Evolutionary conservation across 2,329 filamentous ascomycete genomes (phyloP), one percentile per base, ranked within the genome.

Genomic region (Immersiporthe knoxdaviesiana): DNA sequence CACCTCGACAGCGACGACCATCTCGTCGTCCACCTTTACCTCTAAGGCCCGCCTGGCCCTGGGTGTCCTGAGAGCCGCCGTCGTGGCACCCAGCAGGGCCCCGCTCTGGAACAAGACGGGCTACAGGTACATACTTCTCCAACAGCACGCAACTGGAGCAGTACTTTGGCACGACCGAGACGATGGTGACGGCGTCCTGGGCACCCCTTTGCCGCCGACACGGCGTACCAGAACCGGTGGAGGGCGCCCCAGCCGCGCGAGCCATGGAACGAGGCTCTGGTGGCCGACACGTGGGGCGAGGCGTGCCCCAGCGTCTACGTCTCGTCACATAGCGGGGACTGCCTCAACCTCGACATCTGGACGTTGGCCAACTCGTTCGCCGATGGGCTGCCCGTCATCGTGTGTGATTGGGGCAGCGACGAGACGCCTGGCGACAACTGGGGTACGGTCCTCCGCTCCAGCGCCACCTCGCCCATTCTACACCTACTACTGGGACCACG

Each of bases 401-500:
- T 75, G 37, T 75, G 74, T 72, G 75, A 68, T 21, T 62, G 65
- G 54, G 67, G 71, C 62, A 71, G 60, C 16, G 67, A 68, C 54
- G 67, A 68, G 62, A 68, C 67, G 1, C 65, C 67, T 18, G 32
- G 65, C 39, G 27, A 60, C 27, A 16, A 56, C 1, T 68, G 67
- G 67, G 67, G 67, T 68, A 68, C 18, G 67, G 74, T 72, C 67
- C 75, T 74, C 66, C 52, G 71, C 14, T 66, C 63, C 56, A 65
- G 62, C 27, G 74, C 76, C 24, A 69, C 72, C 10, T 54, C 69
- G 3, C 70, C 75, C 1, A 74, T 80, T 80, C 66, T 80, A 77
- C 70, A 80, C 77, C 2, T 80, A 80, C 68, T 76, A 76, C 72
- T 80, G 56, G 56, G 54, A 68, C 62, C 78, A 80, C 63, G 79